Evolutionary conservation across 176 grass and related monocot species (phyloP).

Genomic region (Oryza brachyantha): DNA sequence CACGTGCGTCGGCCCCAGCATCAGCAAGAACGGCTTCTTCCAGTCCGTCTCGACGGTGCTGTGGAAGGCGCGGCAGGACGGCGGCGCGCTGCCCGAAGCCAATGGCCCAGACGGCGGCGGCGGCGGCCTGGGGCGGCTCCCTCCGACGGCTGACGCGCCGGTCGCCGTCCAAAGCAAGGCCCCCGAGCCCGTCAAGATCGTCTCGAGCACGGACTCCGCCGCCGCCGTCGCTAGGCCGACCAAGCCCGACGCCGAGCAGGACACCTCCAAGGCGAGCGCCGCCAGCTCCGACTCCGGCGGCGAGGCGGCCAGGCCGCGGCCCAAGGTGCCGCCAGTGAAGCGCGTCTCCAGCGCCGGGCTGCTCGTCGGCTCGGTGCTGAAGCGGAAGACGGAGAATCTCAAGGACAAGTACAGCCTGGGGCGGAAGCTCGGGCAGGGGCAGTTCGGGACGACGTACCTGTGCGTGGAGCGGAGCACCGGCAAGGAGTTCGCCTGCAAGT

Average conservation of each 20-base stretch:
- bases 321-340: constrained; percentile 65
- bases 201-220: background rate
- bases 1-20: constrained; percentile 83
- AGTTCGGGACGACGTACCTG: constrained; percentile 90
- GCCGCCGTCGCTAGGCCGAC: no score
- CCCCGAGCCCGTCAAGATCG: constrained; percentile 61
- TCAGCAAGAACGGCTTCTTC: constrained; percentile 73
- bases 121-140: no score
- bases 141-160: background rate
- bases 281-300: background rate
- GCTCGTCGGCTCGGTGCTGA: constrained; percentile 67
- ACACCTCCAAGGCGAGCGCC: background rate
- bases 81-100: constrained; percentile 34
- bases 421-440: constrained; percentile 82
- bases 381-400: constrained; percentile 74
- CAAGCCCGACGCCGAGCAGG: background rate
- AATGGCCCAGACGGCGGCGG: constrained; percentile 25
- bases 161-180: constrained; percentile 48
- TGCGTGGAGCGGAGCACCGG: constrained; percentile 72
- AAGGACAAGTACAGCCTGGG: constrained; percentile 89
- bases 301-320: constrained; percentile 21
- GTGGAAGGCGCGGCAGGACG: constrained; percentile 52
- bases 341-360: constrained; percentile 71
- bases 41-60: constrained; percentile 72
- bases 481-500: constrained; percentile 80